Conservation (phyloP, 1,139 yeast genomes). For the Candida sp. region DNA sequence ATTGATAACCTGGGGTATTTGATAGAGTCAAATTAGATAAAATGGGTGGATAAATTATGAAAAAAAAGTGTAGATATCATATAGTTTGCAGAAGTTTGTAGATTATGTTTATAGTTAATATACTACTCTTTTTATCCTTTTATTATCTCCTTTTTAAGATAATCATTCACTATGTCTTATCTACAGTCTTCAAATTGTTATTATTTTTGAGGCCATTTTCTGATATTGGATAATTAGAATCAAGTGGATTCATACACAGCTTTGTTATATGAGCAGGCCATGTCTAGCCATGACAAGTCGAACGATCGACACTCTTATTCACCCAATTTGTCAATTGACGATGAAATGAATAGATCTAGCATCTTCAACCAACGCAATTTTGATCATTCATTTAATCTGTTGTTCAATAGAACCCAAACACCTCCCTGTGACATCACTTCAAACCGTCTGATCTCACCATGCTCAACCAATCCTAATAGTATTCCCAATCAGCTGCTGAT, state of each 20-base stretch:
- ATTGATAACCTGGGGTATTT: neutral
- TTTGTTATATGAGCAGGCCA: neutral
- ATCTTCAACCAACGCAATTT: neutral
- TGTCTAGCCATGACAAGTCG: neutral
- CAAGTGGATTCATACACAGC: neutral
- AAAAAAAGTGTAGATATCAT: no score
- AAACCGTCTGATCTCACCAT: neutral
- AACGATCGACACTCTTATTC: neutral
- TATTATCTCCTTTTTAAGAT: no score
- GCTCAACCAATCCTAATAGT: neutral
- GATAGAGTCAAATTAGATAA: no score
- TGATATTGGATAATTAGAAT: no score
- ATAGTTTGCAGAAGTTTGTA: no score
- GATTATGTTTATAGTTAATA: no score
- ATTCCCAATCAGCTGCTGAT: neutral
- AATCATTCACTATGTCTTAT: neutral
- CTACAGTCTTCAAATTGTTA: neutral
- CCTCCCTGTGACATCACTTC: neutral
- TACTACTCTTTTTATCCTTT: no score
- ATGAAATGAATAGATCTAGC: neutral
- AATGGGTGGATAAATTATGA: no score
- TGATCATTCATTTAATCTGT: neutral
- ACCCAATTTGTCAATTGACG: neutral
- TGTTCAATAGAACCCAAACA: neutral
- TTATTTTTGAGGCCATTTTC: neutral